Percentiles rank a stretch among this genome's conserved stretches.
phyloP scores from a whole-genome alignment of 2,329 filamentous ascomycete genomes.

The Colletotrichum nymphaeae region DNA sequence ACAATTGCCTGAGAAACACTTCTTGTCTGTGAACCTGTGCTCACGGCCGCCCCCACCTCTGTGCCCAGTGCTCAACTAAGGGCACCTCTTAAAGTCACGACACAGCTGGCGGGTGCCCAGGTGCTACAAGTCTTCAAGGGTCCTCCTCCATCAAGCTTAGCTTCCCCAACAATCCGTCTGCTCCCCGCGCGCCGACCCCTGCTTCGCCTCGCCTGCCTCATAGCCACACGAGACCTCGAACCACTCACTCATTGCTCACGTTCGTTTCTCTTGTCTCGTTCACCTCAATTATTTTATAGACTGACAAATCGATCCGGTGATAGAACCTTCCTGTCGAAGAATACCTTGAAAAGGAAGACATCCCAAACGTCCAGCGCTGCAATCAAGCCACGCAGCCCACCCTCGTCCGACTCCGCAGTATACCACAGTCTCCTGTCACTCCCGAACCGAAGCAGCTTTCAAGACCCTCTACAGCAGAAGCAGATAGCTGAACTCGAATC shows the following conservation, averaged over 20 bases:
- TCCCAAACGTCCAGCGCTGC: background rate
- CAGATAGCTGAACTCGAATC: background rate
- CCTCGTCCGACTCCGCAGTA: background rate
- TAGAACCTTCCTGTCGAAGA: background rate
- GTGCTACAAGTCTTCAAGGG: conserved; percentile 15
- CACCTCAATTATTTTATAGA: background rate
- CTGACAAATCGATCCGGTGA: background rate
- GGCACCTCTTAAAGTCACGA: background rate
- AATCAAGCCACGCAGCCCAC: background rate
- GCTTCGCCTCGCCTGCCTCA: background rate
- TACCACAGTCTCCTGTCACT: background rate
- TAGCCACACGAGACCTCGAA: background rate
- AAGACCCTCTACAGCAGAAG: background rate
- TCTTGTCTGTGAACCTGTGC: background rate
- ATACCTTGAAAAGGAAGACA: background rate
- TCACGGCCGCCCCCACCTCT: background rate
- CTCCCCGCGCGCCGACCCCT: conserved; percentile 7
- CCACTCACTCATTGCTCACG: background rate
- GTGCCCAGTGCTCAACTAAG: background rate
- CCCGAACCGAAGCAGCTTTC: background rate
- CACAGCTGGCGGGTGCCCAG: background rate
- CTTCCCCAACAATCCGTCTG: conserved; percentile 29
- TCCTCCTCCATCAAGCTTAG: conserved; percentile 32
- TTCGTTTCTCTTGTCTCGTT: background rate
- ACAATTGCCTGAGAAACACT: background rate